A percentile compares a stretch with the other conserved stretches of the same genome.
These are phyloP conservation scores for Mortierella sp. DNA, from an alignment of 371 early-diverging fungal species.

Conservation along the genomic window DNA sequence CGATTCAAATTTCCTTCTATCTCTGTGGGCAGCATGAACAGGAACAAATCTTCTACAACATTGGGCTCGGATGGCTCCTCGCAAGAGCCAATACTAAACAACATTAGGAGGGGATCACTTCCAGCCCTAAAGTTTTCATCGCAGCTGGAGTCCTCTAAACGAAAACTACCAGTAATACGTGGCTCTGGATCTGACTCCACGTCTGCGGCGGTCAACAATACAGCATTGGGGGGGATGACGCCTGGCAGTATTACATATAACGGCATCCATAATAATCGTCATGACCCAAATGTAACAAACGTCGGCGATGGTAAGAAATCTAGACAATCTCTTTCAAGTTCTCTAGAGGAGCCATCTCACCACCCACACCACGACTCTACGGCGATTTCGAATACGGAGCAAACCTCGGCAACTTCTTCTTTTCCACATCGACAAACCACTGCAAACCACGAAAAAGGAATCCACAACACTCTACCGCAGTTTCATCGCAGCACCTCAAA, in stretches of 20 bases:
- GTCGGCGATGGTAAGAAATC: constrained; percentile 10
- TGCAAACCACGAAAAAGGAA: background rate
- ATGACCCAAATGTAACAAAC: background rate
- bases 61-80: background rate
- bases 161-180: constrained; percentile 2
- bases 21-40: constrained; percentile 33
- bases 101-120: constrained; percentile 9
- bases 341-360: constrained; percentile 20
- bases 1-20: constrained; percentile 48
- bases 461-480: background rate
- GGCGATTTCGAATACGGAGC: background rate
- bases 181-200: constrained; percentile 24
- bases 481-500: constrained; percentile 1
- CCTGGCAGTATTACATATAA: constrained; percentile 24
- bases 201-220: constrained; percentile 21
- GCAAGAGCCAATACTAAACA: constrained; percentile 8
- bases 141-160: background rate
- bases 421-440: background rate
- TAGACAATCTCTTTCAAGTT: constrained; percentile 14
- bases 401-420: background rate
- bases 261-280: constrained; percentile 27
- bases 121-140: constrained; percentile 8
- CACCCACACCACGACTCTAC: constrained; percentile 25
- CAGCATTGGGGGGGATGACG: constrained; percentile 6
- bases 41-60: constrained; percentile 9